phyloP scores from a whole-genome alignment of 257 asterid species.

The Forsythia suspensa region DNA sequence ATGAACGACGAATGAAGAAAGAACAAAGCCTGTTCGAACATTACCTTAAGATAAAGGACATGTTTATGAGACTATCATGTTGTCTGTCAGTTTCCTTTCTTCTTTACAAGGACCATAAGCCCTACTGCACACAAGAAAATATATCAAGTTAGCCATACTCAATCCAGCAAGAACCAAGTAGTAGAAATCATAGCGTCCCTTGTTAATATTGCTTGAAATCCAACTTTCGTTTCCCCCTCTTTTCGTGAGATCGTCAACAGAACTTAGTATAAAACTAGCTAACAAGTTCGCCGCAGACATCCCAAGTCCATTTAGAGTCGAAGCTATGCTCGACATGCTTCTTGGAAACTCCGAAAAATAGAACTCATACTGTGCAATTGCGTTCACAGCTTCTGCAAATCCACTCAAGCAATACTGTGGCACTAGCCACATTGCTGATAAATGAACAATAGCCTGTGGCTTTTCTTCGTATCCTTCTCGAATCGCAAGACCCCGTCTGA shows the following conservation, averaged over 20 bases:
- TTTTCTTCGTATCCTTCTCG: constrained; percentile 22
- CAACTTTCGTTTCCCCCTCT: constrained; percentile 57
- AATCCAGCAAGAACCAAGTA: constrained; percentile 61
- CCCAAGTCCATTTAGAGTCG: constrained; percentile 43
- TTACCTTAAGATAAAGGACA: not conserved
- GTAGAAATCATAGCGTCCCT: constrained; percentile 70
- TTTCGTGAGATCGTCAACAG: constrained; percentile 33
- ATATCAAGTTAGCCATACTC: constrained; percentile 48
- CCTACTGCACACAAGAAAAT: constrained; percentile 49
- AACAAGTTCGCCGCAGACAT: constrained; percentile 40
- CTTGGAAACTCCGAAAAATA: constrained; percentile 61
- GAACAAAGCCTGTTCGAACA: not conserved
- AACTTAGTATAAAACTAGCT: constrained; percentile 56
- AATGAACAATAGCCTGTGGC: constrained; percentile 12
- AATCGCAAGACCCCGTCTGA: constrained; percentile 36
- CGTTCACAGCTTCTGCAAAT: constrained; percentile 56
- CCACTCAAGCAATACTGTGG: constrained; percentile 63
- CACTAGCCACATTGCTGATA: constrained; percentile 74
- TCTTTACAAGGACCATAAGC: constrained; percentile 45
- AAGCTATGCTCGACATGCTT: constrained; percentile 73
- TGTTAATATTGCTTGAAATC: constrained; percentile 58
- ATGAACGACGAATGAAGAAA: too few relatives aligned
- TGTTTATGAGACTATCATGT: not conserved
- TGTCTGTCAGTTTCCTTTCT: not conserved
- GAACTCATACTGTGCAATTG: constrained; percentile 62